phyloP scores from a whole-genome alignment of 2,329 filamentous ascomycete species.

The Cladophialophora immunda region DNA sequence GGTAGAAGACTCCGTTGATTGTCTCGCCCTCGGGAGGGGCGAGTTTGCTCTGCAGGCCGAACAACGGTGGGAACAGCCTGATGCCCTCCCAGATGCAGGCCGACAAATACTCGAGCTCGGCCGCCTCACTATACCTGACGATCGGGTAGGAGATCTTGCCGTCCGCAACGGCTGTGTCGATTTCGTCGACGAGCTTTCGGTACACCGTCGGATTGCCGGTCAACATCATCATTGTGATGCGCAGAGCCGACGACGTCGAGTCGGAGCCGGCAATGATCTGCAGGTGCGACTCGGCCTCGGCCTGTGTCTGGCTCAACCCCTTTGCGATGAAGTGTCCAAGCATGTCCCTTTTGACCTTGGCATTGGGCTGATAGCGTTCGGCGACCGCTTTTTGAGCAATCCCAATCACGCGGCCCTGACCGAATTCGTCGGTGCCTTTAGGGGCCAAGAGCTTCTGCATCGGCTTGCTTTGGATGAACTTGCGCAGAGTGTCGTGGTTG shows the following conservation, averaged over 20 bases:
- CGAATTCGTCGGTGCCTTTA: slow-evolving; percentile 34
- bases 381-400: slow-evolving; percentile 37
- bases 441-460: slow-evolving; percentile 27
- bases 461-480: slow-evolving; percentile 22
- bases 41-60: slow-evolving; percentile 44
- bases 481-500: slow-evolving; percentile 23
- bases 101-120: slow-evolving; percentile 53
- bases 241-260: slow-evolving; percentile 20
- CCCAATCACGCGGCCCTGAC: slow-evolving; percentile 34
- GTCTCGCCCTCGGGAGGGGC: slow-evolving; percentile 44
- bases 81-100: slow-evolving; percentile 61
- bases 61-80: slow-evolving; percentile 56
- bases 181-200: slow-evolving; percentile 35
- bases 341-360: slow-evolving; percentile 42
- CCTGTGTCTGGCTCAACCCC: slow-evolving; percentile 31
- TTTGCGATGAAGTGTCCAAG: slow-evolving; percentile 44
- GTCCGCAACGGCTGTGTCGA: slow-evolving; percentile 50
- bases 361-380: slow-evolving; percentile 36
- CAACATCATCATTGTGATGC: slow-evolving; percentile 24
- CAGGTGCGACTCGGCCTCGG: slow-evolving; percentile 28
- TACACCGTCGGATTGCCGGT: slow-evolving; percentile 27
- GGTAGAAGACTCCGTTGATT: slow-evolving; percentile 52
- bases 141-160: slow-evolving; percentile 44
- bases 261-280: slow-evolving; percentile 31
- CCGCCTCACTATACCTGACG: slow-evolving; percentile 23